Base-by-base conservation (phyloP, 2,329 filamentous ascomycete species). In the Coniochaeta prunicola region DNA sequence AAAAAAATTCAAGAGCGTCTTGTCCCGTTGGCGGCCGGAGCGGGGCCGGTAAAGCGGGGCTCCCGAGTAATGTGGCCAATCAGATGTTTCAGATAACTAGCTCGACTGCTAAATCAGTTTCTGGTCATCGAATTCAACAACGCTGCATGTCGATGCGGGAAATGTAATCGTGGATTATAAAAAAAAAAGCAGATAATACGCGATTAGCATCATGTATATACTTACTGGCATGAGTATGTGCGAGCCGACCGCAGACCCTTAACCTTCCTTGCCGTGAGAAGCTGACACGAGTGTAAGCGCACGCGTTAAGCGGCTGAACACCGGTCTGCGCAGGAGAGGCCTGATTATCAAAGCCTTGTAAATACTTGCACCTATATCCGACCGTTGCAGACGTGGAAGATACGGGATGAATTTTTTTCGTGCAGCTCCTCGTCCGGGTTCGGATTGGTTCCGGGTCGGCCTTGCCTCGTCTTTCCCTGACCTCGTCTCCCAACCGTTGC, bases 361-460 rank as follows among this genome's bases (percentile, higher is more conserved):
- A 38, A 9, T 5, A 38, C 36, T 38, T 38, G n/a, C n/a, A n/a
- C 19, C 3, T 38, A 6, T n/a, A 38, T 38, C 36, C 9, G 36
- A 17, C 15, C 19, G 5, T n/a, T 3, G 33, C 33, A 36, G 38
- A 19, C 8, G 17, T 10, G 9, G 38, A 40, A 21, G 40, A 13
- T 24, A 24, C 24, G 4, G 19, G 33, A 36, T 74, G 64, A 67
- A 65, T 56, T 58, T 64, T 0, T 65, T 70, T 38, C 59, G 64
- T 38, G 45, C 60, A 15, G 60, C 62, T 3, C 64, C 66, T 2
- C 63, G 66, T 24, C 59, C 64, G 50, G 69, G 66, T 26, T 64
- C 67, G 33, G 66, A 70, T 56, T 87, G 84, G 84, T 77, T 81
- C 34, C 76, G 67, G n/a, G 80, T 78, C 42, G 84, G 84, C n/a